Percentiles rank a stretch among this genome's conserved stretches.
Evolutionary conservation across 169 alveolate genomes (phyloP).

Genomic region (Plasmodium falciparum): DNA sequence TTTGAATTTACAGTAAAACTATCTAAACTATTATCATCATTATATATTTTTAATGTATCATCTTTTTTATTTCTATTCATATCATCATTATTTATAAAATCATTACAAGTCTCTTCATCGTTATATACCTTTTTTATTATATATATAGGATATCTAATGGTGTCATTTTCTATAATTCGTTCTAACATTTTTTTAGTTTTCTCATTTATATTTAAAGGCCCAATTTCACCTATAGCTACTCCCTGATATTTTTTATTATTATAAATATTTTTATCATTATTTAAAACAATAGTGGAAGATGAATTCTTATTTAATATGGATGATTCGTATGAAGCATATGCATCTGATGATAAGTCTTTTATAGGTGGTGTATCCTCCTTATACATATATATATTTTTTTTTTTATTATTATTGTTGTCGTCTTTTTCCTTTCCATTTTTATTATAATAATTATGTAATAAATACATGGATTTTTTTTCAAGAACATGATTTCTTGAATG

Average conservation of each 20-base stretch:
- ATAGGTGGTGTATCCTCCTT: too few relatives aligned
- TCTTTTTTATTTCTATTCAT: neutral
- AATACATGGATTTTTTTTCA: too few relatives aligned
- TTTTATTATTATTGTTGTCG: neutral
- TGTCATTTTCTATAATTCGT: conserved; percentile 32
- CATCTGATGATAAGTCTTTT: too few relatives aligned
- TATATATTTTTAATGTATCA: neutral
- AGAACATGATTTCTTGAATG: too few relatives aligned
- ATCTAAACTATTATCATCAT: conserved; percentile 24
- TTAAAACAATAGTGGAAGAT: neutral
- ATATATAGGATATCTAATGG: conserved; percentile 51
- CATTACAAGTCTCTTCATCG: neutral
- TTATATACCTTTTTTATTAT: neutral
- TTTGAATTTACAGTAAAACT: conserved; percentile 10
- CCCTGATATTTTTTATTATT: conserved; percentile 18
- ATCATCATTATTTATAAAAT: too few relatives aligned
- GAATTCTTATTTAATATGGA: conserved; percentile 13
- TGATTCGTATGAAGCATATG: conserved; percentile 1
- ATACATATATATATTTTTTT: too few relatives aligned
- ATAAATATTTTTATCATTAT: neutral
- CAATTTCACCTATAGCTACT: conserved; percentile 64
- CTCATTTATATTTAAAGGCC: conserved; percentile 36
- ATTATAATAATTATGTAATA: neutral
- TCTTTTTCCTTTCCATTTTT: neutral
- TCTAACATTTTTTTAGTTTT: conserved; percentile 46